Evolutionary conservation across 768 basidiomycete species (phyloP).

Genomic region (Pholiota conissans): DNA sequence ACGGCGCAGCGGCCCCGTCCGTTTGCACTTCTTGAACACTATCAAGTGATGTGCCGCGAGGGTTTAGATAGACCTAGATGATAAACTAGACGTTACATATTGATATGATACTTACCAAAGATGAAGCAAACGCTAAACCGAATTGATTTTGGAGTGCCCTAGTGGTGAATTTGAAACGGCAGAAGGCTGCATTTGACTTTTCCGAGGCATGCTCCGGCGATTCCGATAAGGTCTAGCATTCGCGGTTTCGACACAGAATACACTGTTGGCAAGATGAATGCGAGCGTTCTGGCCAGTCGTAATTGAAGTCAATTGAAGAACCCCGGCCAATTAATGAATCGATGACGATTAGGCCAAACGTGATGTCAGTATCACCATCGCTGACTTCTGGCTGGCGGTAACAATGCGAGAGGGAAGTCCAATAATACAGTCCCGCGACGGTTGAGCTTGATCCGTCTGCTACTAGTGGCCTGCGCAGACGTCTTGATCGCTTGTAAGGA

Average conservation of each 20-base stretch:
- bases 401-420: not conserved
- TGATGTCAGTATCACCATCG: not conserved
- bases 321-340: constrained; percentile 50
- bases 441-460: constrained; percentile 48
- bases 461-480: constrained; percentile 46
- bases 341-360: too few species aligned
- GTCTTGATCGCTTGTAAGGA: constrained; percentile 46
- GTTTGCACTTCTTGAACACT: constrained; percentile 36
- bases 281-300: constrained; percentile 39
- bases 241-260: constrained; percentile 38
- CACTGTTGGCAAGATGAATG: constrained; percentile 43
- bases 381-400: not conserved
- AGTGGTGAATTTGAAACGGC: not conserved
- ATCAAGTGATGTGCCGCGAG: constrained; percentile 34
- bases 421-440: constrained; percentile 40
- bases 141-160: not conserved
- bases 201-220: constrained; percentile 38
- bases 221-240: constrained; percentile 36
- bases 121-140: not conserved
- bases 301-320: too few species aligned
- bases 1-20: constrained; percentile 21
- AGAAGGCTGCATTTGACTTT: constrained; percentile 20
- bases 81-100: not conserved
- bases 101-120: not conserved
- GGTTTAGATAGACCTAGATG: constrained; percentile 34